These are phyloP conservation scores for Starmerella stigmatis DNA, from an alignment of 805 yeast species.

Conservation along the genomic window DNA sequence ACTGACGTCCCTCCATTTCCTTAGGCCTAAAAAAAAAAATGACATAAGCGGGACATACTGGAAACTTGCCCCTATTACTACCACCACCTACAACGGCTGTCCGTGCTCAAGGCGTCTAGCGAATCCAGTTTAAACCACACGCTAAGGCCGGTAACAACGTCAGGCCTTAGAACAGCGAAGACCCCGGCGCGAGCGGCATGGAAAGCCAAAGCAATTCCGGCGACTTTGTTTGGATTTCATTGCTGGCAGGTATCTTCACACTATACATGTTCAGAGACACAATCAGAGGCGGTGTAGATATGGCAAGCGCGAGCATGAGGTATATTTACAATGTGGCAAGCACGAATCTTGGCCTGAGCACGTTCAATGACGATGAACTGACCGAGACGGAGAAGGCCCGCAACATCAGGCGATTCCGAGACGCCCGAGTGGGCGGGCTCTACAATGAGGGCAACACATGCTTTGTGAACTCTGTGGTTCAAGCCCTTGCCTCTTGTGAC, in stretches of 20 bases:
- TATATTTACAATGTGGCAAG: conserved; percentile 27
- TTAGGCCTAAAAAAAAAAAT: not conserved
- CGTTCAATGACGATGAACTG: conserved; percentile 24
- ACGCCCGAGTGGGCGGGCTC: conserved; percentile 62
- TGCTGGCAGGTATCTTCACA: conserved; percentile 8
- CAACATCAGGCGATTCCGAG: conserved; percentile 22
- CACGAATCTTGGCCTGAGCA: conserved; percentile 21
- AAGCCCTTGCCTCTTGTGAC: conserved; percentile 65
- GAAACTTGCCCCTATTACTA: not conserved
- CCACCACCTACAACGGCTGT: too few species aligned
- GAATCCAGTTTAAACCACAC: not conserved
- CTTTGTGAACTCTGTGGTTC: conserved; percentile 85
- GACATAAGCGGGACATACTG: conserved; percentile 2
- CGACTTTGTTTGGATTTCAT: conserved; percentile 4
- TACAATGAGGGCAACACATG: conserved; percentile 89
- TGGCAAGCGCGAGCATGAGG: conserved; percentile 27
- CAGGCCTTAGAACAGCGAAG: not conserved
- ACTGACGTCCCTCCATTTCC: too few species aligned
- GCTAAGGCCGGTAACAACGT: too few species aligned
- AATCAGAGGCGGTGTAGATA: conserved; percentile 29
- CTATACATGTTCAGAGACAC: conserved; percentile 29
- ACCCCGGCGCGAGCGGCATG: not conserved
- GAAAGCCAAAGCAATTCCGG: conserved; percentile 6
- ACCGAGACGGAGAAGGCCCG: conserved; percentile 22
- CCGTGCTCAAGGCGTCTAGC: too few species aligned